Conservation (phyloP, 345 rosid genomes). For the Viola odorata region DNA sequence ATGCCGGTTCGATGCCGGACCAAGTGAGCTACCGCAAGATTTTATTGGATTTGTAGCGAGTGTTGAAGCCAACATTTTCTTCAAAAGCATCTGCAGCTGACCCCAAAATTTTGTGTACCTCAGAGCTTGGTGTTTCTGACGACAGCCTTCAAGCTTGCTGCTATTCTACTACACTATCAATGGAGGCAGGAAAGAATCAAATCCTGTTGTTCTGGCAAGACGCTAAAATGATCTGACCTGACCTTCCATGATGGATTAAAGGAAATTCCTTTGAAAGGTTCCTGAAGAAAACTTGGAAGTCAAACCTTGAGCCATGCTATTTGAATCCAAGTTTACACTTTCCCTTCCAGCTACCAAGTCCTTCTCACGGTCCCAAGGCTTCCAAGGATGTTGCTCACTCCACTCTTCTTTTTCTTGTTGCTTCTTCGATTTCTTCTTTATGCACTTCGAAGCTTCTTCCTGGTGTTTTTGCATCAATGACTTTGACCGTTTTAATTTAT, state of each 20-base stretch:
- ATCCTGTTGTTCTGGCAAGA: too few species aligned
- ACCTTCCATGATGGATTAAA: slow-evolving; percentile 12
- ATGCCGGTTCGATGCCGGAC: slow-evolving; percentile 24
- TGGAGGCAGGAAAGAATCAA: too few species aligned
- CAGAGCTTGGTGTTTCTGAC: slow-evolving; percentile 29
- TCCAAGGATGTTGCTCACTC: slow-evolving; percentile 89
- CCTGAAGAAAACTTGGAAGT: slow-evolving; percentile 79
- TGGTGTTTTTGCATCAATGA: slow-evolving; percentile 74
- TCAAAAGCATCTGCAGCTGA: slow-evolving; percentile 63
- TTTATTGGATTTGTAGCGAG: slow-evolving; percentile 35
- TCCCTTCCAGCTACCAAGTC: slow-evolving; percentile 75
- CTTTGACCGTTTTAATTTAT: slow-evolving; percentile 71
- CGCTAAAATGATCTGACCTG: too few species aligned
- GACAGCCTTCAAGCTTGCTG: slow-evolving; percentile 65
- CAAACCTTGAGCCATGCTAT: slow-evolving; percentile 63
- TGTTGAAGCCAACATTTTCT: slow-evolving; percentile 50
- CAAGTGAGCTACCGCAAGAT: slow-evolving; percentile 15
- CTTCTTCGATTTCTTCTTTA: slow-evolving; percentile 58
- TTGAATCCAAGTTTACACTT: slow-evolving; percentile 56
- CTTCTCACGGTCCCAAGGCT: slow-evolving; percentile 95
- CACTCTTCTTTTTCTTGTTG: slow-evolving; percentile 70
- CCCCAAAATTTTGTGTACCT: slow-evolving; percentile 60
- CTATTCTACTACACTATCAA: too few species aligned
- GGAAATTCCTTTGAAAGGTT: slow-evolving; percentile 47
- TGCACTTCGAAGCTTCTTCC: slow-evolving; percentile 41